Conservation (phyloP, 805 yeast species). For the Ogataea methanolica region DNA sequence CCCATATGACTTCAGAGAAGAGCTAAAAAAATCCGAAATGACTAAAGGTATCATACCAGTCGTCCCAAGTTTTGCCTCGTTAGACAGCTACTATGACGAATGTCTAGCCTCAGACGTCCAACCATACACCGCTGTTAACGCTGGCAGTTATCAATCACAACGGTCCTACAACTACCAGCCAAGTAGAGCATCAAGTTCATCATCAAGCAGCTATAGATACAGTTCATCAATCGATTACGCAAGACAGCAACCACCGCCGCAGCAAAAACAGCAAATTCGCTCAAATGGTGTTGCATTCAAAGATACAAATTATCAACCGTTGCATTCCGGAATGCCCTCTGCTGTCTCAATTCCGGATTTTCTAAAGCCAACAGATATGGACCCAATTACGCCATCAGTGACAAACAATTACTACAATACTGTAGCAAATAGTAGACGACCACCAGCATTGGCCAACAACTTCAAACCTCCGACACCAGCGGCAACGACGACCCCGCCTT, state of each 20-base stretch:
- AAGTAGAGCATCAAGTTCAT: not conserved
- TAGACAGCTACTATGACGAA: conserved; percentile 57
- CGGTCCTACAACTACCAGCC: conserved; percentile 3
- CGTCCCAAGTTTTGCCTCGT: conserved; percentile 72
- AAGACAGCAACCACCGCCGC: too few relatives aligned
- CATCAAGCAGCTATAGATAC: not conserved
- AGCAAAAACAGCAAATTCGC: not conserved
- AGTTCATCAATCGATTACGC: not conserved
- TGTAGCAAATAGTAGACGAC: conserved; percentile 5
- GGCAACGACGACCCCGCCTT: not conserved
- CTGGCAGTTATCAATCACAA: conserved; percentile 6
- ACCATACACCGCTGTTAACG: conserved; percentile 5
- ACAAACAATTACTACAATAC: conserved; percentile 10
- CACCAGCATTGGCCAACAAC: conserved; percentile 5
- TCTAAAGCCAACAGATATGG: conserved; percentile 19
- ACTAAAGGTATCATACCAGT: conserved; percentile 39
- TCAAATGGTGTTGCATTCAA: conserved; percentile 3
- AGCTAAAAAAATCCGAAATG: conserved; percentile 8
- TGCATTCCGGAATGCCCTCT: conserved; percentile 16
- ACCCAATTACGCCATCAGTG: conserved; percentile 16
- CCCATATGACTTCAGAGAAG: conserved; percentile 20
- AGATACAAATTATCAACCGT: conserved; percentile 10
- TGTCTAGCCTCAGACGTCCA: not conserved
- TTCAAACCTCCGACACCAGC: not conserved
- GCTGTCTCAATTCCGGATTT: conserved; percentile 24